These are phyloP conservation scores for Erigeron canadensis DNA, from an alignment of 129 eudicot species.

Conservation along the genomic window DNA sequence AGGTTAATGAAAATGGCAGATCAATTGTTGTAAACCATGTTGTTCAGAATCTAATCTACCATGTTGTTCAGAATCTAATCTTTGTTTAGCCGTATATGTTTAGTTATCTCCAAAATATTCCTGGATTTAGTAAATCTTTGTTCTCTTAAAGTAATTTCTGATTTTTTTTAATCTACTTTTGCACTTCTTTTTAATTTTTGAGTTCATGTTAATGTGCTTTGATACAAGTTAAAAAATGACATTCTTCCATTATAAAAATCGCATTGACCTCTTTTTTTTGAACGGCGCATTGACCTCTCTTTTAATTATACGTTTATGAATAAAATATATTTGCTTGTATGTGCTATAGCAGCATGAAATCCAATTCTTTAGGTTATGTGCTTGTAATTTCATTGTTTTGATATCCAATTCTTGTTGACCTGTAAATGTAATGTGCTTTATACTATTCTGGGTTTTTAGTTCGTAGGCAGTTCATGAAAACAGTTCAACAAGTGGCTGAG, in stretches of 20 bases:
- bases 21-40: too few relatives aligned
- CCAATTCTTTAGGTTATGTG: not conserved
- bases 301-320: not conserved
- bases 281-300: not conserved
- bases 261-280: not conserved
- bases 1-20: too few relatives aligned
- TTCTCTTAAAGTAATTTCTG: too few relatives aligned
- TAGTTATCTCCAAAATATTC: too few relatives aligned
- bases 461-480: not conserved
- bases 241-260: not conserved
- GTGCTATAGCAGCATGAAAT: not conserved
- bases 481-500: not conserved
- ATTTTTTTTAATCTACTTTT: too few relatives aligned
- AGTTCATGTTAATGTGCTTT: too few relatives aligned
- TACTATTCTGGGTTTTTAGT: not conserved
- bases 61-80: too few relatives aligned
- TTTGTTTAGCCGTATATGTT: too few relatives aligned
- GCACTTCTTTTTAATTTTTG: too few relatives aligned
- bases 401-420: not conserved
- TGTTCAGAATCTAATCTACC: too few relatives aligned
- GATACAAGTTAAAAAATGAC: not conserved
- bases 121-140: too few relatives aligned
- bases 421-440: not conserved
- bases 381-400: not conserved
- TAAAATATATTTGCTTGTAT: not conserved